phyloP scores from a whole-genome alignment of 108 stramenopile genomes.

The Mediolabrus comicus region DNA sequence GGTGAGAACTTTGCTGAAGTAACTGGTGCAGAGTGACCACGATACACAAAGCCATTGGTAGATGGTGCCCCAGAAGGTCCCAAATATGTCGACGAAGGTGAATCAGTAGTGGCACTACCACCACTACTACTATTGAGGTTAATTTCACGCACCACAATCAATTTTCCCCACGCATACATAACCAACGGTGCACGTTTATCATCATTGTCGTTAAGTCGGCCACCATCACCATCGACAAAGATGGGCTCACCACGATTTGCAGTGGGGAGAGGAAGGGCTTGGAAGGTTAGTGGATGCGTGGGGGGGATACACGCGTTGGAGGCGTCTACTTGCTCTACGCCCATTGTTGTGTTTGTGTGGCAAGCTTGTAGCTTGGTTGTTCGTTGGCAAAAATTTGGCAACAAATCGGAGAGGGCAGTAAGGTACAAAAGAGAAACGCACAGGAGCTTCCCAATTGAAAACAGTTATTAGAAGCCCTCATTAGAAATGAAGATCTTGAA shows the following conservation, averaged over 20 bases:
- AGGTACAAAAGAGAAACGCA: too few relatives aligned
- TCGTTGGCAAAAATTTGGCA: too few relatives aligned
- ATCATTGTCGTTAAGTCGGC: constrained; percentile 54
- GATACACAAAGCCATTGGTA: constrained; percentile 79
- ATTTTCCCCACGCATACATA: constrained; percentile 61
- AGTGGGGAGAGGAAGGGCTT: constrained; percentile 62
- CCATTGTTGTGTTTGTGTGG: constrained; percentile 30
- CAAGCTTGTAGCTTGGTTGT: too few relatives aligned
- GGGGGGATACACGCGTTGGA: constrained; percentile 76
- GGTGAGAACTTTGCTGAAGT: constrained; percentile 77
- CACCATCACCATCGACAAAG: constrained; percentile 61
- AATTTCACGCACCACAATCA: constrained; percentile 61
- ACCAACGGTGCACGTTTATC: constrained; percentile 38
- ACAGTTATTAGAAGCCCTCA: too few relatives aligned
- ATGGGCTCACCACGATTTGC: constrained; percentile 70
- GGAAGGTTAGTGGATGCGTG: constrained; percentile 49
- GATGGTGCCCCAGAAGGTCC: constrained; percentile 16
- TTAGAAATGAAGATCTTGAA: too few relatives aligned
- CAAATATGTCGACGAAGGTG: neutral
- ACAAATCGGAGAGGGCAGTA: too few relatives aligned
- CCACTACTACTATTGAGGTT: neutral
- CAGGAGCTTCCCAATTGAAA: too few relatives aligned
- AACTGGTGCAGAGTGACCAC: constrained; percentile 84
- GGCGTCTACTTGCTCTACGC: constrained; percentile 50
- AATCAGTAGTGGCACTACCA: neutral